phyloP scores from a whole-genome alignment of 2,329 filamentous ascomycete genomes.

The Meredithiella fracta region DNA sequence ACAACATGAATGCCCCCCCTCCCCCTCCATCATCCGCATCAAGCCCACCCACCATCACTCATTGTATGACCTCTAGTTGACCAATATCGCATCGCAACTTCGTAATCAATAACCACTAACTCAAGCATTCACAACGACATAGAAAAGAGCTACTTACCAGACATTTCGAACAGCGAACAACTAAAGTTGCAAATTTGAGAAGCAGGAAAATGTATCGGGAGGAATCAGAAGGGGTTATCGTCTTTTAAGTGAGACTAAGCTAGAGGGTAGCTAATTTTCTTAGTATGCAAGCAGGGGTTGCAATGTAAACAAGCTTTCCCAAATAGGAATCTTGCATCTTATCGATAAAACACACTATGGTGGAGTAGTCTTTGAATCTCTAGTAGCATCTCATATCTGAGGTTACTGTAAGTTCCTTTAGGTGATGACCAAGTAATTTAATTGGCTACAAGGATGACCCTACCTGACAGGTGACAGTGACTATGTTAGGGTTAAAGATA shows the following conservation, averaged over 20 bases:
- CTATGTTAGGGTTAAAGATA: too few species aligned
- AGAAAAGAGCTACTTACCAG: constrained; percentile 11
- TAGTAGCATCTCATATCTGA: too few species aligned
- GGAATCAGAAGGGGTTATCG: neutral
- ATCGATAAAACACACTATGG: neutral
- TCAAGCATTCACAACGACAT: too few species aligned
- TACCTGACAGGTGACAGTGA: too few species aligned
- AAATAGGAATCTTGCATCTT: constrained; percentile 1
- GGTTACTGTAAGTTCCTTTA: too few species aligned
- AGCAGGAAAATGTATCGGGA: constrained; percentile 8
- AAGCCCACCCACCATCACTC: neutral
- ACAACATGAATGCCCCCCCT: too few species aligned
- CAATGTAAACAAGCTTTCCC: neutral
- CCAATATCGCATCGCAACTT: too few species aligned
- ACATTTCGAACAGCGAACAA: constrained; percentile 11
- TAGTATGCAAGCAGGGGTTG: neutral
- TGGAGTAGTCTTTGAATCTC: neutral
- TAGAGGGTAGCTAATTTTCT: neutral
- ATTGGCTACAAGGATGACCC: too few species aligned
- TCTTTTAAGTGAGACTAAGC: neutral
- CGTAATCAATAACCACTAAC: too few species aligned
- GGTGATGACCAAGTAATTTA: too few species aligned
- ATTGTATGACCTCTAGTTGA: too few species aligned
- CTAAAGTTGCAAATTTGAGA: constrained; percentile 4
- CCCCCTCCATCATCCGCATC: too few species aligned